These are phyloP conservation scores for Thraustotheca clavata DNA, from an alignment of 352 stramenopile species.

Conservation along the genomic window DNA sequence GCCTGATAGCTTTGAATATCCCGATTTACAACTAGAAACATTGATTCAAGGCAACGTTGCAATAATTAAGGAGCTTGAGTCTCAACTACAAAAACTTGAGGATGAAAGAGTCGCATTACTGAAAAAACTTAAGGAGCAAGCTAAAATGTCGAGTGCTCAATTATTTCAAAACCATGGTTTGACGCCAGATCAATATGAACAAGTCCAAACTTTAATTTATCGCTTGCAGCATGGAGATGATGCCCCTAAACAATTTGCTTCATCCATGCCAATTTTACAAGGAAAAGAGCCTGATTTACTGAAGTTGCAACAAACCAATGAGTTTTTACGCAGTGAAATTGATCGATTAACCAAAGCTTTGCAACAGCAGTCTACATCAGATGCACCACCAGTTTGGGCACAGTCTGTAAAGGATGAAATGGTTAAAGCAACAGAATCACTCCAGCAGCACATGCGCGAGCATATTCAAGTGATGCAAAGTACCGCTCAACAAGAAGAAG, in stretches of 20 bases:
- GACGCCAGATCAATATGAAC: slow-evolving; percentile 42
- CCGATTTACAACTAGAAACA: slow-evolving; percentile 44
- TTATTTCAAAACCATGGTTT: slow-evolving; percentile 50
- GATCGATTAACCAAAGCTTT: background rate
- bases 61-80: slow-evolving; percentile 49
- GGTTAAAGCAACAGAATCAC: background rate
- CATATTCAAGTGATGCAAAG: background rate
- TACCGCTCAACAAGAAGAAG: background rate
- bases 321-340: background rate
- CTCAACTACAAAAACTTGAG: slow-evolving; percentile 54
- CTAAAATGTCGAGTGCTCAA: slow-evolving; percentile 34
- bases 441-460: background rate
- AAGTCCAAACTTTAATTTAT: slow-evolving; percentile 63
- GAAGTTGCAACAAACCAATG: background rate
- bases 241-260: background rate
- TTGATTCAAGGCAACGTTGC: slow-evolving; percentile 48
- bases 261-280: background rate
- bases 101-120: slow-evolving; percentile 46
- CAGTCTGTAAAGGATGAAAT: background rate
- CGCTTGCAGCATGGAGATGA: slow-evolving; percentile 31
- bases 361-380: background rate
- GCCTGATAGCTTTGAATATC: slow-evolving; percentile 41
- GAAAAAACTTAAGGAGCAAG: slow-evolving; percentile 49
- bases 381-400: background rate
- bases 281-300: background rate